A percentile compares a stretch with the other conserved stretches of the same genome.
These are phyloP conservation scores for Barbatosphaeria neglecta DNA, from an alignment of 495 filamentous ascomycete genomes.

Conservation along the genomic window DNA sequence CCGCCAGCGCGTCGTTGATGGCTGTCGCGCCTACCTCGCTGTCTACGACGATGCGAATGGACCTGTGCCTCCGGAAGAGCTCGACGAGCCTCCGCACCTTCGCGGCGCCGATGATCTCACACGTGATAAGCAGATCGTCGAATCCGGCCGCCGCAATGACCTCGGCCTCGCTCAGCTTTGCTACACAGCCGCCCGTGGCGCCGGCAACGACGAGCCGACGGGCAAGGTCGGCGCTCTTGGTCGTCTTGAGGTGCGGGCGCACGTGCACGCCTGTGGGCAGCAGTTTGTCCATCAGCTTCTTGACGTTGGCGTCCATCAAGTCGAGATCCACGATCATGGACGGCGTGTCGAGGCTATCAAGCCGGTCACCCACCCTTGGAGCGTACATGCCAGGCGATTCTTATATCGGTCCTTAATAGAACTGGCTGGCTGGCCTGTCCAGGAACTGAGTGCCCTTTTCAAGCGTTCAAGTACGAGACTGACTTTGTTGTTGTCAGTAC, in stretches of 20 bases:
- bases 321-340: conserved; percentile 24
- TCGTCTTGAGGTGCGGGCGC: conserved; percentile 23
- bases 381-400: conserved; percentile 6
- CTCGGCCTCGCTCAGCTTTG: conserved; percentile 24
- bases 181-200: conserved; percentile 20
- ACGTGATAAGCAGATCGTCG: conserved; percentile 22
- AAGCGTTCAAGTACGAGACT: no score
- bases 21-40: conserved; percentile 11
- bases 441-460: no score
- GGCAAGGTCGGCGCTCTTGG: conserved; percentile 17
- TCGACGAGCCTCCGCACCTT: conserved; percentile 18
- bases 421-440: neutral
- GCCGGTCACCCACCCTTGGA: conserved; percentile 14
- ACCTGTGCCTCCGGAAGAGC: conserved; percentile 8
- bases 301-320: conserved; percentile 21
- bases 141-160: conserved; percentile 14
- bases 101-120: conserved; percentile 17
- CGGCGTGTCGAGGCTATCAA: conserved; percentile 20
- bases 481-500: no score
- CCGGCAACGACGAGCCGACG: conserved; percentile 12
- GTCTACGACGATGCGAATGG: conserved; percentile 18
- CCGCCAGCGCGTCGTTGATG: conserved; percentile 14
- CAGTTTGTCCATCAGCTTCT: conserved; percentile 13
- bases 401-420: neutral
- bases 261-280: conserved; percentile 13